A percentile compares a stretch with the other conserved stretches of the same genome.
These are phyloP conservation scores for Fusarium napiforme DNA, from an alignment of 2,329 filamentous ascomycete species.

Conservation along the genomic window DNA sequence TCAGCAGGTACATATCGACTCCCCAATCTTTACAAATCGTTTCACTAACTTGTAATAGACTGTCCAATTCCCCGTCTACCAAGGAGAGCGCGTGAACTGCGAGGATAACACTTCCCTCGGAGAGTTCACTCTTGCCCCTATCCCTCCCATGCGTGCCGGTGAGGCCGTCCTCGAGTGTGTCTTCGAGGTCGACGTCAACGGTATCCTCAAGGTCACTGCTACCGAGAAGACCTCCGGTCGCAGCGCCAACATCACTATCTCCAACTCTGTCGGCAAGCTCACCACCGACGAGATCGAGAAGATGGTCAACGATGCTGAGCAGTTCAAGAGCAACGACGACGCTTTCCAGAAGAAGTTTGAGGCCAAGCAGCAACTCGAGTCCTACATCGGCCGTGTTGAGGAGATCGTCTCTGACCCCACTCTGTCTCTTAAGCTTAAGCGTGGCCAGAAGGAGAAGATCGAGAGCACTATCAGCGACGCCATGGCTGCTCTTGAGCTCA, in stretches of 20 bases:
- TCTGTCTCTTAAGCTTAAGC: conserved; percentile 97
- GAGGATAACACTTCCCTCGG: conserved; percentile 98
- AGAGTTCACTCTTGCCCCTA: conserved; percentile 94
- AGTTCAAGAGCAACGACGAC: conserved; percentile 98
- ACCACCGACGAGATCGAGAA: conserved; percentile 94
- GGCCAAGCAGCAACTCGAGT: conserved; percentile 98
- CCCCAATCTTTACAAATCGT: background rate
- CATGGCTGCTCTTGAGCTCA: conserved; percentile 96
- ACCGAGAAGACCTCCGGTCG: conserved; percentile 99
- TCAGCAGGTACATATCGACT: conserved; percentile 61
- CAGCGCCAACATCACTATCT: conserved; percentile 99
- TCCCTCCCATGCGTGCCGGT: conserved; percentile 89
- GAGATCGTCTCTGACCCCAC: conserved; percentile 98
- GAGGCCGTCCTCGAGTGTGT: conserved; percentile 97
- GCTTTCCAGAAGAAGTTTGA: conserved; percentile 99
- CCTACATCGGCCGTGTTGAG: conserved; percentile 98
- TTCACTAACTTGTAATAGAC: conserved; percentile 22
- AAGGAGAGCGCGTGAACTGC: conserved; percentile 98
- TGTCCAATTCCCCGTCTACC: conserved; percentile 82
- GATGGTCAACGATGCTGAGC: conserved; percentile 97
- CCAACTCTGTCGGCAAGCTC: conserved; percentile 99
- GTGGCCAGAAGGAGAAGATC: conserved; percentile 99
- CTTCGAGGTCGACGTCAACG: conserved; percentile 99
- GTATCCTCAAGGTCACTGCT: conserved; percentile 99
- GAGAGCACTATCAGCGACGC: conserved; percentile 96